These are phyloP conservation scores for Epichloe amarillans DNA, from an alignment of 2,329 filamentous ascomycete genomes.

Conservation along the genomic window DNA sequence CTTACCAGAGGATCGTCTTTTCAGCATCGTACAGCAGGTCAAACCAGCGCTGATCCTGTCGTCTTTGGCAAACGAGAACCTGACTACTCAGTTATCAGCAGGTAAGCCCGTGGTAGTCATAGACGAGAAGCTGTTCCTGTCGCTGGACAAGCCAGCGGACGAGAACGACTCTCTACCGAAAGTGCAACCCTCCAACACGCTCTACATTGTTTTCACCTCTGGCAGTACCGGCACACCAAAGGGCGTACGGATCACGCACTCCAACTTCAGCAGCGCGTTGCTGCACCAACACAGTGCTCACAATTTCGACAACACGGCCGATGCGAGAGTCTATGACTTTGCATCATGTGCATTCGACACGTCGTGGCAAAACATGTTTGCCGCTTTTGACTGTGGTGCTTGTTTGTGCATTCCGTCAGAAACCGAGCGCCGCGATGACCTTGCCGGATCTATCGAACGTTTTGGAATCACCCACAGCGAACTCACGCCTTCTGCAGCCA, in stretches of 20 bases:
- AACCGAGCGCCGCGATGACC: slow-evolving; percentile 3
- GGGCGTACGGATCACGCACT: slow-evolving; percentile 27
- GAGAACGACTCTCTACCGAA: slow-evolving; percentile 1
- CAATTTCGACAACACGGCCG: slow-evolving; percentile 2
- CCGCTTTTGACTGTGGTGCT: slow-evolving; percentile 8
- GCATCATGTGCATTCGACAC: slow-evolving; percentile 13
- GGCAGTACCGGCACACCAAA: slow-evolving; percentile 34
- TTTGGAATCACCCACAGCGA: slow-evolving; percentile 1
- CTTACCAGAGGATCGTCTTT: slow-evolving; percentile 9
- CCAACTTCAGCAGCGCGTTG: slow-evolving; percentile 7
- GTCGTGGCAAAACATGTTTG: slow-evolving; percentile 10
- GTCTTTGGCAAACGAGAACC: slow-evolving; percentile 5
- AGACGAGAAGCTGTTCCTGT: not conserved
- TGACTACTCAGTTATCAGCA: slow-evolving; percentile 3
- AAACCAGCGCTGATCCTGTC: slow-evolving; percentile 10
- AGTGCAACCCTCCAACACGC: slow-evolving; percentile 5
- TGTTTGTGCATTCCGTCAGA: slow-evolving; percentile 11
- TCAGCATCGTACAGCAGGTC: slow-evolving; percentile 9
- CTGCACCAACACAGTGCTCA: slow-evolving; percentile 5
- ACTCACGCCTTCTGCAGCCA: slow-evolving; percentile 2
- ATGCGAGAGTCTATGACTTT: slow-evolving; percentile 12
- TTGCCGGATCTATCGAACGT: not conserved
- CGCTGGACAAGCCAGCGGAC: not conserved
- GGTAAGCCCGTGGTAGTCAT: not conserved
- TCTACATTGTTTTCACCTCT: slow-evolving; percentile 37